Evolutionary conservation across 2,329 filamentous ascomycete genomes (phyloP).

Genomic region (Fusarium newnesense): DNA sequence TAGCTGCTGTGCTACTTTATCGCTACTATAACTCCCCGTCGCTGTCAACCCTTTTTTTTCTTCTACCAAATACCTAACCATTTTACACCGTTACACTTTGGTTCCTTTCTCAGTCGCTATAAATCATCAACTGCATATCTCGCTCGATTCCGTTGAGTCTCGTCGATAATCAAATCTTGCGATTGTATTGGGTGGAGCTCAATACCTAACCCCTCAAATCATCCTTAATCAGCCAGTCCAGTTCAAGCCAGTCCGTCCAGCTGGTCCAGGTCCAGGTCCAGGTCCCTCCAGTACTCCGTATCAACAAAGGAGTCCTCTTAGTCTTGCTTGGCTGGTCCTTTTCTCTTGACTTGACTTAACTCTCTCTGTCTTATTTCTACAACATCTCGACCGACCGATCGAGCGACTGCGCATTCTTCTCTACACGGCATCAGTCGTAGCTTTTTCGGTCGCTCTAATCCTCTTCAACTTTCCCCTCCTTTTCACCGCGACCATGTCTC

Average conservation of each 20-base stretch:
- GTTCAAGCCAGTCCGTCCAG: background rate
- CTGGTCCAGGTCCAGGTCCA: background rate
- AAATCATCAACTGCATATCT: constrained; percentile 19
- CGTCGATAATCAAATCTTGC: constrained; percentile 20
- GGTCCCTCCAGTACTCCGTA: background rate
- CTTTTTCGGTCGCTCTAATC: background rate
- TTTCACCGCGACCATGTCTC: constrained; percentile 57
- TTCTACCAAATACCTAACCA: background rate
- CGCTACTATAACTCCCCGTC: constrained; percentile 12
- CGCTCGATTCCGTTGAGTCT: background rate
- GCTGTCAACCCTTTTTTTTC: constrained; percentile 15
- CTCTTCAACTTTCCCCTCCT: constrained; percentile 1
- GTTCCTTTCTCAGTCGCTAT: background rate
- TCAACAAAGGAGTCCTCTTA: constrained; percentile 39
- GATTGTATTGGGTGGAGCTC: constrained; percentile 36
- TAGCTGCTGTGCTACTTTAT: constrained; percentile 4
- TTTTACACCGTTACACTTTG: background rate
- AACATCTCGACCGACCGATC: constrained; percentile 22
- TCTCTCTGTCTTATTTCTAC: constrained; percentile 24
- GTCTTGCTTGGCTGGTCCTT: constrained; percentile 35
- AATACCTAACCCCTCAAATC: constrained; percentile 33
- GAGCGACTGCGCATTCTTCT: constrained; percentile 18
- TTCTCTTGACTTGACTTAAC: constrained; percentile 28
- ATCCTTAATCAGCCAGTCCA: constrained; percentile 33
- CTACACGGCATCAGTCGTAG: constrained; percentile 5